These are phyloP conservation scores for Primulina tabacum DNA, from an alignment of 257 asterid species.

Conservation along the genomic window DNA sequence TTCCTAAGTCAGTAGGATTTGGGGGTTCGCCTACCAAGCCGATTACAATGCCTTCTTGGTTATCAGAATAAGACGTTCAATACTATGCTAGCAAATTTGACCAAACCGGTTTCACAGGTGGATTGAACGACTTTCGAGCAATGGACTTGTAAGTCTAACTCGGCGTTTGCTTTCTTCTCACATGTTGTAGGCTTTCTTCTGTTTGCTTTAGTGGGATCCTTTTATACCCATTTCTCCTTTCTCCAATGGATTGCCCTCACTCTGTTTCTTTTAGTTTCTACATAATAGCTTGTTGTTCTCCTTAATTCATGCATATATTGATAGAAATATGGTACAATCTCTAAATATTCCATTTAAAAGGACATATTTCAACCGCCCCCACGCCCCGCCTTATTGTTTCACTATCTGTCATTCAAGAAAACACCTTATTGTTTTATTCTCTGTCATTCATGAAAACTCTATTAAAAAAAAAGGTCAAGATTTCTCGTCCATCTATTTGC, in stretches of 20 bases:
- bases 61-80: constrained; percentile 70
- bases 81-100: constrained; percentile 62
- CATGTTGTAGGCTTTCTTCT: not conserved
- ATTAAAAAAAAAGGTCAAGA: not conserved
- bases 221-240: not conserved
- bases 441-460: not conserved
- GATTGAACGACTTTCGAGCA: constrained; percentile 86
- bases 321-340: not conserved
- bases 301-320: not conserved
- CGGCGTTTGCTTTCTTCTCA: not conserved
- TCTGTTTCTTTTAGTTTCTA: no score
- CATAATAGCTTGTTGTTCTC: not conserved
- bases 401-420: not conserved
- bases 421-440: no score
- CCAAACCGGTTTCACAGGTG: constrained; percentile 83
- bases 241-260: not conserved
- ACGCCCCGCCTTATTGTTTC: no score
- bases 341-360: not conserved
- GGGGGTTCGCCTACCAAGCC: constrained; percentile 60
- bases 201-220: not conserved
- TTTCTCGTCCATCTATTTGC: not conserved
- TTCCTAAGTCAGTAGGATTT: constrained; percentile 63
- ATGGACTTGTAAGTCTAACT: constrained; percentile 67
- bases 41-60: constrained; percentile 73
- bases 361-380: no score